Evolutionary conservation across 768 basidiomycete genomes (phyloP).

Genomic region (Pleurotus ostreatus): DNA sequence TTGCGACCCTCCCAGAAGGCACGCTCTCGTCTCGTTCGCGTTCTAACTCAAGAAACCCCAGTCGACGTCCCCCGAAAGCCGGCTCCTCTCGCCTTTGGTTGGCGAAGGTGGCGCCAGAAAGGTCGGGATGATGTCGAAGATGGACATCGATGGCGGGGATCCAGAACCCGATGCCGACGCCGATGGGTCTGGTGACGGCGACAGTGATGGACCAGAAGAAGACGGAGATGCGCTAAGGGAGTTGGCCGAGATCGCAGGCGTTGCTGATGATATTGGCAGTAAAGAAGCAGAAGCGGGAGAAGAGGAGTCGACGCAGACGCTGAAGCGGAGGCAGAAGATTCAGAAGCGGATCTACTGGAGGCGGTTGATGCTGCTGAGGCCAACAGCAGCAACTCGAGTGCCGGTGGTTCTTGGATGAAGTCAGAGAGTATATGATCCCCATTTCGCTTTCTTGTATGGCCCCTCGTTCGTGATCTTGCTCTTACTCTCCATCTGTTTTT

Average conservation of each 20-base stretch:
- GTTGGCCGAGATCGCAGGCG: constrained; percentile 16
- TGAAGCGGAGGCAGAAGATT: constrained; percentile 24
- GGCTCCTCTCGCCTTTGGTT: constrained; percentile 13
- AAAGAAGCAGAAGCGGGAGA: constrained; percentile 12
- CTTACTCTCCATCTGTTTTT: neutral
- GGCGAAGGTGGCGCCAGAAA: constrained; percentile 10
- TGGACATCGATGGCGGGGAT: constrained; percentile 19
- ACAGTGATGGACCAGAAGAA: constrained; percentile 11
- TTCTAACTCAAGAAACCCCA: constrained; percentile 18
- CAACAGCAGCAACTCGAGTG: constrained; percentile 27
- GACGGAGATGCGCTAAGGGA: constrained; percentile 8
- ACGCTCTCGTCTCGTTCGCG: constrained; percentile 13
- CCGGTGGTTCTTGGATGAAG: constrained; percentile 18
- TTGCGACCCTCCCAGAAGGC: constrained; percentile 6
- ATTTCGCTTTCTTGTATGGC: neutral
- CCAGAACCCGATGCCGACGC: constrained; percentile 11
- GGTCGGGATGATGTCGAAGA: constrained; percentile 7
- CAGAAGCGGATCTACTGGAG: constrained; percentile 46
- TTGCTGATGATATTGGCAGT: constrained; percentile 23
- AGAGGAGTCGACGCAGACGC: constrained; percentile 29
- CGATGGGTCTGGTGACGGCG: constrained; percentile 18
- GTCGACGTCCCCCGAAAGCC: neutral
- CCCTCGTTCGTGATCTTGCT: neutral
- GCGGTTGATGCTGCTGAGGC: constrained; percentile 50
- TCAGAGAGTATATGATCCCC: neutral